These are phyloP conservation scores for Yueomyces sinensis DNA, from an alignment of 805 yeast genomes.

Conservation along the genomic window DNA sequence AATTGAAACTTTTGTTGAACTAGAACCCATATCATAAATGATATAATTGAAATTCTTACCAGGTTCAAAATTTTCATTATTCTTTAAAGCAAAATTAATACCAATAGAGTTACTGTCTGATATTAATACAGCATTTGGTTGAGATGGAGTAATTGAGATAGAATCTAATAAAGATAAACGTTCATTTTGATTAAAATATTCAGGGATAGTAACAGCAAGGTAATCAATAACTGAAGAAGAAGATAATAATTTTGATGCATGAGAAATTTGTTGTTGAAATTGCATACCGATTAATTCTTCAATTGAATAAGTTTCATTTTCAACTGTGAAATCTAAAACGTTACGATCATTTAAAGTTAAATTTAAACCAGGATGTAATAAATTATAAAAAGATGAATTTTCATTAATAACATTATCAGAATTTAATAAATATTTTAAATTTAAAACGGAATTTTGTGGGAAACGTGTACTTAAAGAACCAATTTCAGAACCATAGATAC, in stretches of 20 bases:
- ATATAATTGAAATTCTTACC: constrained; percentile 41
- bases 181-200: constrained; percentile 48
- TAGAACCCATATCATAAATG: constrained; percentile 87
- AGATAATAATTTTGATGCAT: constrained; percentile 53
- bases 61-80: constrained; percentile 12
- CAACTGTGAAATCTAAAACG: constrained; percentile 44
- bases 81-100: constrained; percentile 48
- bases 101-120: constrained; percentile 93
- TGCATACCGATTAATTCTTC: constrained; percentile 86
- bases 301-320: constrained; percentile 35
- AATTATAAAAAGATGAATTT: constrained; percentile 34
- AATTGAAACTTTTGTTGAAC: constrained; percentile 79
- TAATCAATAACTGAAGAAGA: constrained; percentile 36
- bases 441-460: constrained; percentile 56
- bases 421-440: constrained; percentile 65
- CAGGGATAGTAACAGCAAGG: constrained; percentile 68
- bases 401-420: constrained; percentile 26
- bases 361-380: constrained; percentile 48
- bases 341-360: constrained; percentile 33
- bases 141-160: constrained; percentile 45
- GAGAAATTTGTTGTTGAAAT: constrained; percentile 44
- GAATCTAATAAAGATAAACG: constrained; percentile 63
- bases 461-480: constrained; percentile 55
- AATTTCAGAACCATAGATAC: constrained; percentile 71
- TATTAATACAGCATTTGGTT: constrained; percentile 47